Evolutionary conservation across 345 rosid species (phyloP).

Genomic region (Brassica juncea): DNA sequence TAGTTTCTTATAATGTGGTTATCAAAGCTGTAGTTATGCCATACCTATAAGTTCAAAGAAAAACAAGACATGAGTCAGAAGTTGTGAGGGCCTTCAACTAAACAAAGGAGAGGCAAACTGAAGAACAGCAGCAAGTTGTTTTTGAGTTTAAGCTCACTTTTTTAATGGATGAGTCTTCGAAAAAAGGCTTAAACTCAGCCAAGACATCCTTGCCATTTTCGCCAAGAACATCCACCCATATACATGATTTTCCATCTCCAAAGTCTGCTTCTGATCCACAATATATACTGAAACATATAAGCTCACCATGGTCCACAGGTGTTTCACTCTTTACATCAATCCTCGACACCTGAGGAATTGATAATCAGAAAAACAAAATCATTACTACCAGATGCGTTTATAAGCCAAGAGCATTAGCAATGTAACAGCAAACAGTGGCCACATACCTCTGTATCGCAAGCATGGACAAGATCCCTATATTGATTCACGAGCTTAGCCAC

Average conservation of each 20-base stretch:
- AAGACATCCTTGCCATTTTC: slow-evolving; percentile 71
- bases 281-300: slow-evolving; percentile 89
- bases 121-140: too few relatives aligned
- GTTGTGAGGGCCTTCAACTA: slow-evolving; percentile 35
- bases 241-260: slow-evolving; percentile 81
- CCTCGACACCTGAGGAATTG: slow-evolving; percentile 60
- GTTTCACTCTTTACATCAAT: slow-evolving; percentile 91
- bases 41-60: slow-evolving; percentile 52
- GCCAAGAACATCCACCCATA: slow-evolving; percentile 96
- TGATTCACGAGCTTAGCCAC: slow-evolving; percentile 62
- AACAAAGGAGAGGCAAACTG: too few relatives aligned
- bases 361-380: background rate
- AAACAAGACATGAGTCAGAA: background rate
- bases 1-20: slow-evolving; percentile 80
- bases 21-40: slow-evolving; percentile 99
- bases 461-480: slow-evolving; percentile 73
- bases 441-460: slow-evolving; percentile 95
- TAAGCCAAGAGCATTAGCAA: background rate
- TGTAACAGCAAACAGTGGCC: slow-evolving; percentile 3
- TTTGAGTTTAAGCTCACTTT: slow-evolving; percentile 48
- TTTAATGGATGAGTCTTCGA: slow-evolving; percentile 63
- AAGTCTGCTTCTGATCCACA: slow-evolving; percentile 78
- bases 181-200: slow-evolving; percentile 68
- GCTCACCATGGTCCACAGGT: slow-evolving; percentile 84
- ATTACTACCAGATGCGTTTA: background rate